Evolutionary conservation across 1,284 basidiomycete species (phyloP).

Genomic region (Pyrrhoderma lamaoense): DNA sequence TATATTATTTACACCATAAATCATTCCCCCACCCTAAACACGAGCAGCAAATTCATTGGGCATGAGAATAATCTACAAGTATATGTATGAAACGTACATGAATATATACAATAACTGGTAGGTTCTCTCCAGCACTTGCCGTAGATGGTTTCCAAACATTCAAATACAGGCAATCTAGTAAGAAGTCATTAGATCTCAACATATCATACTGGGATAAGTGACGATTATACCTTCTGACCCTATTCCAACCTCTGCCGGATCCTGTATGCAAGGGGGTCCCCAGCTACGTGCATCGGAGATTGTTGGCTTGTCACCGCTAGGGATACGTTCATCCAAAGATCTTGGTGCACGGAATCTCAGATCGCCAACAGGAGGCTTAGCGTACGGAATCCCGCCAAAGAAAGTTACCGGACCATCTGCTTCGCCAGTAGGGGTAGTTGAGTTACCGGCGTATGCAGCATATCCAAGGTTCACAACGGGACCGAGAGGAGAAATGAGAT

Average conservation of each 20-base stretch:
- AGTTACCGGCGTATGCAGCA: conserved; percentile 38
- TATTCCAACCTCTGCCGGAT: conserved; percentile 35
- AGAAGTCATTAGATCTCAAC: background rate
- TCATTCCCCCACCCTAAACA: conserved; percentile 41
- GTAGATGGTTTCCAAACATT: conserved; percentile 47
- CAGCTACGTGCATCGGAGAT: conserved; percentile 36
- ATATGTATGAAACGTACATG: conserved; percentile 27
- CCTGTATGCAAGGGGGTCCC: conserved; percentile 37
- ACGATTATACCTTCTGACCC: conserved; percentile 32
- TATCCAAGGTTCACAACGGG: conserved; percentile 45
- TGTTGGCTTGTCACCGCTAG: conserved; percentile 15
- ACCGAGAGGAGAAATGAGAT: conserved; percentile 17
- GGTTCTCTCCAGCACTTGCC: conserved; percentile 34
- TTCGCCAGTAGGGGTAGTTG: conserved; percentile 33
- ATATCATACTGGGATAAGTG: background rate
- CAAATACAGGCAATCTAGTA: conserved; percentile 43
- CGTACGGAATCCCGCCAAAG: conserved; percentile 46
- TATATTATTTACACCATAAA: conserved; percentile 25
- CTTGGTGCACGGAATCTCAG: conserved; percentile 43
- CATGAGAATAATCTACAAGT: background rate
- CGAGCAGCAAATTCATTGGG: no score
- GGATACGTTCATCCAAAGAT: conserved; percentile 33
- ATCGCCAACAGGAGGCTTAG: conserved; percentile 46
- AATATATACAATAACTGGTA: conserved; percentile 41
- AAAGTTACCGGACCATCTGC: conserved; percentile 32